A percentile compares a stretch with the other conserved stretches of the same genome.
Conservation (phyloP, 768 basidiomycete genomes). For the Amanita pallidorosea region DNA sequence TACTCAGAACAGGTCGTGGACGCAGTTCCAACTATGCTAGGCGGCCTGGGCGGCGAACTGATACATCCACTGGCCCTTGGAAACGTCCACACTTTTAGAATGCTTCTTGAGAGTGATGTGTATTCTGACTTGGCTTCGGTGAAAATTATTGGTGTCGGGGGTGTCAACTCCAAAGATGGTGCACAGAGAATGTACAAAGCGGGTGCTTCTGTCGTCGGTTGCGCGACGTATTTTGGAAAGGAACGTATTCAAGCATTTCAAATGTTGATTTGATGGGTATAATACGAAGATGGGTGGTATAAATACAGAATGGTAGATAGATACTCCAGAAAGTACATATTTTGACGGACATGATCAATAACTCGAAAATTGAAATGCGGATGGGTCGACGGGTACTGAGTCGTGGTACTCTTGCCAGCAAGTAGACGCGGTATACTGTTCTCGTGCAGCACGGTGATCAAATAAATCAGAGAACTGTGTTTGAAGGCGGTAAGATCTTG, state of each 20-base stretch:
- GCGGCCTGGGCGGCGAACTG: constrained; percentile 69
- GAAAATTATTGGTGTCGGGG: constrained; percentile 72
- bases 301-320: neutral
- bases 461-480: neutral
- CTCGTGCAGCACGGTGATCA: neutral
- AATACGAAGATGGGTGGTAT: constrained; percentile 5
- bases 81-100: constrained; percentile 56
- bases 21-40: constrained; percentile 54
- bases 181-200: constrained; percentile 60
- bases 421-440: neutral
- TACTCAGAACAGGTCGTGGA: constrained; percentile 40
- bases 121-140: constrained; percentile 33
- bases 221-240: constrained; percentile 41
- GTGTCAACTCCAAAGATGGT: constrained; percentile 53
- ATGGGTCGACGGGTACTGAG: neutral
- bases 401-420: neutral
- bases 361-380: neutral
- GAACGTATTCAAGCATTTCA: constrained; percentile 46
- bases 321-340: neutral
- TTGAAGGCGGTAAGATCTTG: neutral
- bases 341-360: neutral
- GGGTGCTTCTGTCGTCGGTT: constrained; percentile 64
- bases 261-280: constrained; percentile 19
- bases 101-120: constrained; percentile 25
- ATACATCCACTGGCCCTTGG: constrained; percentile 73